Evolutionary conservation across 2,329 filamentous ascomycete genomes (phyloP), one percentile per base, ranked within the genome.

Genomic region (Cyclaneusma minus): DNA sequence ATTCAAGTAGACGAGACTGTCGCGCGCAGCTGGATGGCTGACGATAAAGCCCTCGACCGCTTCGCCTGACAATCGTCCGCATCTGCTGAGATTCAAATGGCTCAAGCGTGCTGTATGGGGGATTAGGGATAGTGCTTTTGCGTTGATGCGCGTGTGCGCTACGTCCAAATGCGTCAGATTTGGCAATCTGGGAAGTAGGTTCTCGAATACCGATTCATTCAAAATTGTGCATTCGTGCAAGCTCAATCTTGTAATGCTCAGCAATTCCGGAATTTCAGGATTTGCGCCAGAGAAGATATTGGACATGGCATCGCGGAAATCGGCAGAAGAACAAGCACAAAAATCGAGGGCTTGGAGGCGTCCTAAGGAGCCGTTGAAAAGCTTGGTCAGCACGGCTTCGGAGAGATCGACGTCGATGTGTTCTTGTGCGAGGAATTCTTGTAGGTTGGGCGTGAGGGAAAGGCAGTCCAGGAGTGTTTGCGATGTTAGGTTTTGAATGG

Each of bases 371-470:
- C 63, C 68, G 34, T 68, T 68, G 41, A 87, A 70, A 21, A 89
- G 55, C 49, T 80, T 83, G 34, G 61, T 58, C 22, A 87, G 51
- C 11, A 87, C 74, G 10, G 64, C 57, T n/a, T 58, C 56, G 39
- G 71, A 65, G 24, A 87, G 57, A 39, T 89, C 81, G 25, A 75
- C 70, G 44, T 85, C 79, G 27, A 89, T 60, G 39, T 87, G 78
- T 51, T 89, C 81, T 53, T 85, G 80, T 11, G 72, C 69, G 25
- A 87, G 57, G 44, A 84, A 82, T 51, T 87, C 81, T 42, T 74
- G 71, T 16, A 89, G 56, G 41, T 76, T 71, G 3, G 79, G 76
- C 4, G 77, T 73, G 33, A 84, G 55, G 35, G 76, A 58, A 28
- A 89, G 56, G 46, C 77, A 84, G 47, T 72, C 62, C 27, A 76